A percentile compares a stretch with the other conserved stretches of the same genome.
phyloP scores from a whole-genome alignment of 1,139 yeast genomes.

The Kodamaea sp. region DNA sequence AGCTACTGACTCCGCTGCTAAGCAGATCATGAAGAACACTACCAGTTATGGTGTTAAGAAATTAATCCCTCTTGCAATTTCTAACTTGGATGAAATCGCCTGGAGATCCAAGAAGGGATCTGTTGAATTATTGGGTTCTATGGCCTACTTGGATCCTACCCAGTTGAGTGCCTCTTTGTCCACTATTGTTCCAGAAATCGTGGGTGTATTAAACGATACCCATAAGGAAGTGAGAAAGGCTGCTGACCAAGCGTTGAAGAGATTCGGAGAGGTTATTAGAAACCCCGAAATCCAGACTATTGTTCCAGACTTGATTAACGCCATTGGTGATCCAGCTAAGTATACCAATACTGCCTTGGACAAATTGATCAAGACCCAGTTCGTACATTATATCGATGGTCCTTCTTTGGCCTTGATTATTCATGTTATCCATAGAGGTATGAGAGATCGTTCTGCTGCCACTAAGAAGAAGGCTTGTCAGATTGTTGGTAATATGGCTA shows the following conservation, averaged over 20 bases:
- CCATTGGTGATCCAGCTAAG: constrained; percentile 94
- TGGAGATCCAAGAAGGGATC: constrained; percentile 99
- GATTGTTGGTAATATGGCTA: constrained; percentile 98
- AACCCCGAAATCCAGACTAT: constrained; percentile 93
- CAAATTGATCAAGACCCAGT: constrained; percentile 83
- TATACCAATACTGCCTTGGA: constrained; percentile 87
- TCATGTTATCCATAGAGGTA: constrained; percentile 93
- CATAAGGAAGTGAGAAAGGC: constrained; percentile 97
- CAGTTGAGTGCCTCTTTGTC: constrained; percentile 89
- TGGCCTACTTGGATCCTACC: constrained; percentile 96
- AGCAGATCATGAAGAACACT: constrained; percentile 85
- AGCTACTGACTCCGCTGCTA: constrained; percentile 86
- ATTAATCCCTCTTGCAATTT: constrained; percentile 86
- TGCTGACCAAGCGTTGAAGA: constrained; percentile 83
- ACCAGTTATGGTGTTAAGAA: constrained; percentile 91
- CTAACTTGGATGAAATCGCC: constrained; percentile 81
- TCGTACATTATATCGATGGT: constrained; percentile 96
- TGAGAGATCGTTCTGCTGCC: constrained; percentile 88
- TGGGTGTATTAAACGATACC: constrained; percentile 89
- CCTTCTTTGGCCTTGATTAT: constrained; percentile 94
- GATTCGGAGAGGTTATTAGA: constrained; percentile 95
- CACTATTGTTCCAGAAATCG: constrained; percentile 92
- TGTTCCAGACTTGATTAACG: constrained; percentile 87
- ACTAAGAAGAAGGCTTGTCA: constrained; percentile 95
- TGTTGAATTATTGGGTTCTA: constrained; percentile 91